phyloP scores from a whole-genome alignment of 129 eudicot species.

The Chrysanthemum lavandulifolium region DNA sequence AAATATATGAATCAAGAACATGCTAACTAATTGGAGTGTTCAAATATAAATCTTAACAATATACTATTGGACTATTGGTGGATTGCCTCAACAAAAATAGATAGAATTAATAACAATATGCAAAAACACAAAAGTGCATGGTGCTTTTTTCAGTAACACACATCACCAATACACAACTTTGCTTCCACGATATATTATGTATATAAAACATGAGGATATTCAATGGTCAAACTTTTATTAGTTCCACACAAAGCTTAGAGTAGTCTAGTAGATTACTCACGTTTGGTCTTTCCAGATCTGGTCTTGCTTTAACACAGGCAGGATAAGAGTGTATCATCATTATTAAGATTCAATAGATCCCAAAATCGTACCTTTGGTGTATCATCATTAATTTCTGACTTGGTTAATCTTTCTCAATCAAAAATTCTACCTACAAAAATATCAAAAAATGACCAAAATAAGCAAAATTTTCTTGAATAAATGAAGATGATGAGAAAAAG shows the following conservation, averaged over 20 bases:
- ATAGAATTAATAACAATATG: too few species aligned
- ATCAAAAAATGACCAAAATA: too few species aligned
- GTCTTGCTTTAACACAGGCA: conserved; percentile 96
- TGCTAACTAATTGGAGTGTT: conserved; percentile 6
- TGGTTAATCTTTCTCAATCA: too few species aligned
- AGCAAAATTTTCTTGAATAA: too few species aligned
- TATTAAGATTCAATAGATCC: too few species aligned
- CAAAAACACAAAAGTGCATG: neutral
- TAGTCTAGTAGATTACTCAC: conserved; percentile 47
- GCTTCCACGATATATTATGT: neutral
- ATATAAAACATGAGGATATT: neutral
- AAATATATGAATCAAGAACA: conserved; percentile 20
- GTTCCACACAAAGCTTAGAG: conserved; percentile 12
- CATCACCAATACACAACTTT: conserved; percentile 6
- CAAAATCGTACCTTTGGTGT: too few species aligned
- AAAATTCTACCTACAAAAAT: too few species aligned
- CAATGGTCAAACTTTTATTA: neutral
- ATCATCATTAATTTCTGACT: too few species aligned
- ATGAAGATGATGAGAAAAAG: too few species aligned
- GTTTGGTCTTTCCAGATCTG: conserved; percentile 99
- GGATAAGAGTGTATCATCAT: conserved; percentile 85
- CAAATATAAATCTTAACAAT: neutral
- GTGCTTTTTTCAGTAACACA: neutral
- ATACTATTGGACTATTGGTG: too few species aligned
- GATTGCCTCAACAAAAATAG: too few species aligned